phyloP scores from a whole-genome alignment of 352 stramenopile species.

The Phytopythium litorale region DNA sequence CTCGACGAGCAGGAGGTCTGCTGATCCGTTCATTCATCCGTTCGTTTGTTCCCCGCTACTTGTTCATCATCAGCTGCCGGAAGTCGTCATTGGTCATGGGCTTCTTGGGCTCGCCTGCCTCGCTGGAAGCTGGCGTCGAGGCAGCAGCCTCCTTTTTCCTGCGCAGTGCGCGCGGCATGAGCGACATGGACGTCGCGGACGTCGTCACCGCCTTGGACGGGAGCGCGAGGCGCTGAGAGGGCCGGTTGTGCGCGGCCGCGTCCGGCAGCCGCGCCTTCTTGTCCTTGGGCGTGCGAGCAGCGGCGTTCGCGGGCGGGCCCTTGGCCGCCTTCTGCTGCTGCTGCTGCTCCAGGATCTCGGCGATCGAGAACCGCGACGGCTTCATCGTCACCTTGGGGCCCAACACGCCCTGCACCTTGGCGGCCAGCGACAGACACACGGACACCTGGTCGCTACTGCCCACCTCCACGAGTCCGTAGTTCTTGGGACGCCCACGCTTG shows the following conservation, averaged over 20 bases:
- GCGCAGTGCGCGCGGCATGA: slow-evolving; percentile 54
- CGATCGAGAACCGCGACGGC: slow-evolving; percentile 57
- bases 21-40: neutral
- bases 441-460: slow-evolving; percentile 22
- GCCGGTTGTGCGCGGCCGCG: slow-evolving; percentile 15
- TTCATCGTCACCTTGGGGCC: slow-evolving; percentile 53
- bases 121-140: neutral
- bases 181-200: slow-evolving; percentile 16
- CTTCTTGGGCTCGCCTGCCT: slow-evolving; percentile 8
- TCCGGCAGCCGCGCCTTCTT: slow-evolving; percentile 6
- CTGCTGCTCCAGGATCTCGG: slow-evolving; percentile 55
- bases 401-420: slow-evolving; percentile 30
- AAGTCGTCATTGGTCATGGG: slow-evolving; percentile 76
- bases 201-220: slow-evolving; percentile 12
- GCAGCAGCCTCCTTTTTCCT: slow-evolving; percentile 7
- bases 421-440: slow-evolving; percentile 23
- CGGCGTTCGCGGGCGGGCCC: slow-evolving; percentile 12
- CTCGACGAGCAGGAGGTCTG: neutral
- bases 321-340: slow-evolving; percentile 37
- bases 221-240: slow-evolving; percentile 25
- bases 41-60: slow-evolving; percentile 8
- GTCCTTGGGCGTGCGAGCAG: slow-evolving; percentile 1
- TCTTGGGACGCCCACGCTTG: slow-evolving; percentile 54
- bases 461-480: slow-evolving; percentile 63
- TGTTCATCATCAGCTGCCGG: slow-evolving; percentile 55